Percentiles rank a stretch among this genome's conserved stretches.
phyloP scores from a whole-genome alignment of 1,284 basidiomycete species.

The Porogramme epimiltina region DNA sequence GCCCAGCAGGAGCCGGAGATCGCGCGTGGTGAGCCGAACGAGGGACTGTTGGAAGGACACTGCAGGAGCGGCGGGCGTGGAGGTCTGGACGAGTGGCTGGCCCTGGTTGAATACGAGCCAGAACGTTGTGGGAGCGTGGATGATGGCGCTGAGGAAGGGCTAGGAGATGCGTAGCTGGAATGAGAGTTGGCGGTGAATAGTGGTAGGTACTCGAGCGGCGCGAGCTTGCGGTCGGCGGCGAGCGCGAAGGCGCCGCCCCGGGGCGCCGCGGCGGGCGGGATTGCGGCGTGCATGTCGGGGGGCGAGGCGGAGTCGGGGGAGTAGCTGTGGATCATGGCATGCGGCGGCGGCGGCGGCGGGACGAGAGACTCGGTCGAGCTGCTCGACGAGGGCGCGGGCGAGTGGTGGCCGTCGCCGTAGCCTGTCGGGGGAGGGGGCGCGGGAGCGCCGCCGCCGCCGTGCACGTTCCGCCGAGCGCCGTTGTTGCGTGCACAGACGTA shows the following conservation, averaged over 20 bases:
- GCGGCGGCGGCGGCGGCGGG: neutral
- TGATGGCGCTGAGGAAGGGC: conserved; percentile 70
- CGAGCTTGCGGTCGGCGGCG: conserved; percentile 22
- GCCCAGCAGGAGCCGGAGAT: conserved; percentile 50
- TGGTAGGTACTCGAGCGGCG: conserved; percentile 36
- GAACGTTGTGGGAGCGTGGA: conserved; percentile 55
- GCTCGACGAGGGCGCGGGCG: conserved; percentile 10
- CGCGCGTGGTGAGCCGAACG: conserved; percentile 55
- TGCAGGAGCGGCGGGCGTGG: conserved; percentile 11
- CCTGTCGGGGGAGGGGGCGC: conserved; percentile 1
- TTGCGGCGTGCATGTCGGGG: conserved; percentile 2
- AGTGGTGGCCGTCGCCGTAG: neutral
- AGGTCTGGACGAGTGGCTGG: conserved; percentile 56
- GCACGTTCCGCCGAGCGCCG: conserved; percentile 9
- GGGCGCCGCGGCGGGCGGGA: conserved; percentile 11
- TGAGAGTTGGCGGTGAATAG: too few relatives aligned
- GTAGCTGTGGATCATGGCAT: neutral
- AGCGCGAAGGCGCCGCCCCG: conserved; percentile 10
- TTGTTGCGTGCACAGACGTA: conserved; percentile 69
- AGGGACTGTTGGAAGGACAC: conserved; percentile 35
- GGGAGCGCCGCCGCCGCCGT: conserved; percentile 1
- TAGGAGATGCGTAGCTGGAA: conserved; percentile 79
- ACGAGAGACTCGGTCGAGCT: conserved; percentile 5
- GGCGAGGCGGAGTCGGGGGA: neutral
- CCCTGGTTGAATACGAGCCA: conserved; percentile 80